These are phyloP conservation scores for Phytophthora melonis DNA, from an alignment of 352 stramenopile genomes.

Conservation along the genomic window DNA sequence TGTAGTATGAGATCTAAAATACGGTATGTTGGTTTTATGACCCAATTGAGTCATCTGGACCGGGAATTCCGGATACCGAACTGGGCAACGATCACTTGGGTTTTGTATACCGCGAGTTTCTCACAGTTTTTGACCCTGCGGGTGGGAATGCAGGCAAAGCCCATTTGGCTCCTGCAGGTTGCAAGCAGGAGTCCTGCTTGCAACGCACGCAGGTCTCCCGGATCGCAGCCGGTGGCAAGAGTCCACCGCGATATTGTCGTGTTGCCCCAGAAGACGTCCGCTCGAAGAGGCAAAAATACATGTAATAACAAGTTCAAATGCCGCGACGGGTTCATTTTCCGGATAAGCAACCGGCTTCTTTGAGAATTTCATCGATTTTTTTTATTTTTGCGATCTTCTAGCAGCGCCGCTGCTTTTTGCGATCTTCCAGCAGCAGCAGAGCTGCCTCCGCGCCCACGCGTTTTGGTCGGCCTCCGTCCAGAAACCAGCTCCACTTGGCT, in stretches of 20 bases:
- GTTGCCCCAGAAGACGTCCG: slow-evolving; percentile 1
- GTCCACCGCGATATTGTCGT: slow-evolving; percentile 1
- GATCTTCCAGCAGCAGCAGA: background rate
- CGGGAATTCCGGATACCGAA: slow-evolving; percentile 29
- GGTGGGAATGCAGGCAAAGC: slow-evolving; percentile 10
- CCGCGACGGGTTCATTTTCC: slow-evolving; percentile 27
- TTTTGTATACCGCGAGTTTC: background rate
- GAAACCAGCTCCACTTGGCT: slow-evolving; percentile 6
- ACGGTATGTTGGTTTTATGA: background rate
- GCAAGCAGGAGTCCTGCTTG: too few species aligned
- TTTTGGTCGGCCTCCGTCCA: slow-evolving; percentile 21
- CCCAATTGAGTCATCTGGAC: slow-evolving; percentile 9
- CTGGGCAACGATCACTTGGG: slow-evolving; percentile 4
- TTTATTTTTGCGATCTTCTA: background rate
- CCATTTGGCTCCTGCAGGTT: slow-evolving; percentile 13
- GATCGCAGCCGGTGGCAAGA: slow-evolving; percentile 26
- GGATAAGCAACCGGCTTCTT: slow-evolving; percentile 17
- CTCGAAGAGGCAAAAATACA: slow-evolving; percentile 16
- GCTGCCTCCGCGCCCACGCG: background rate
- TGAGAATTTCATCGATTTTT: background rate
- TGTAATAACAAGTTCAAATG: background rate
- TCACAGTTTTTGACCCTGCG: background rate
- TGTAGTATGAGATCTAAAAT: too few species aligned
- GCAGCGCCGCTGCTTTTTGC: background rate
- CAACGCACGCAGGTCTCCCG: slow-evolving; percentile 30